Base-by-base conservation (phyloP, 2,329 filamentous ascomycete species). In the Verticillium klebahnii region DNA sequence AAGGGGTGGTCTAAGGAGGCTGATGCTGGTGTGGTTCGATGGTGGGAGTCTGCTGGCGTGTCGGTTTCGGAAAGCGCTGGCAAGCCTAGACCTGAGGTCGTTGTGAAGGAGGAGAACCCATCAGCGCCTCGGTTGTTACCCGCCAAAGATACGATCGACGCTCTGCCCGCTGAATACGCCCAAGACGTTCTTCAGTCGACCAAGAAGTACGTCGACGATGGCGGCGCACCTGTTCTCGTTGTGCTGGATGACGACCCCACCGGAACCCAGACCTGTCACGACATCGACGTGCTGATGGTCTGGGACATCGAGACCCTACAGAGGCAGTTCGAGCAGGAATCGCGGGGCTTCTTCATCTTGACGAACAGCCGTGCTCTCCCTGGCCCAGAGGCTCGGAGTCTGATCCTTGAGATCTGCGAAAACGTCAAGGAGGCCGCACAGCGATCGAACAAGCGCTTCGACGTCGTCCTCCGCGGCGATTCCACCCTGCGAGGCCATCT, bases 221-320 rank as follows among this genome's bases (percentile, higher is more conserved):
- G 65, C 14, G 58, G 69, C 3, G 67, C 60, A 12, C 64, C 72
- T 1, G 66, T 72, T 1, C 69, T 72, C 7, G 73, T 82, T 5
- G 74, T 74, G 1, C 73, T 82, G 6, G 83, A 85, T 60, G 83
- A 86, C 62, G 83, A 86, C 61, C 83, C 83, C 36, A 86, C 84
- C 0, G 83, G 83, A n/a, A 86, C 83, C 0, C 84, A 86, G 67
- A 86, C 84, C n/a, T 85, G 83, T 69, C 82, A 86, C 69, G 78
- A 82, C 65, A 80, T 87, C 63, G 71, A 75, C 58, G 82, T 86
- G 1, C 74, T 87, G 23, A 83, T 82, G 0, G 79, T 81, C 5
- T 86, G 83, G 82, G 79, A 82, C 62, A 65, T 76, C 6, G 61
- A 61, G 7, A 66, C 64, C 5, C 23, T 66, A 9, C 56, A 63